A percentile compares a stretch with the other conserved stretches of the same genome.
Conservation (phyloP, 805 yeast genomes). For the Yamadazyma akitaensis region DNA sequence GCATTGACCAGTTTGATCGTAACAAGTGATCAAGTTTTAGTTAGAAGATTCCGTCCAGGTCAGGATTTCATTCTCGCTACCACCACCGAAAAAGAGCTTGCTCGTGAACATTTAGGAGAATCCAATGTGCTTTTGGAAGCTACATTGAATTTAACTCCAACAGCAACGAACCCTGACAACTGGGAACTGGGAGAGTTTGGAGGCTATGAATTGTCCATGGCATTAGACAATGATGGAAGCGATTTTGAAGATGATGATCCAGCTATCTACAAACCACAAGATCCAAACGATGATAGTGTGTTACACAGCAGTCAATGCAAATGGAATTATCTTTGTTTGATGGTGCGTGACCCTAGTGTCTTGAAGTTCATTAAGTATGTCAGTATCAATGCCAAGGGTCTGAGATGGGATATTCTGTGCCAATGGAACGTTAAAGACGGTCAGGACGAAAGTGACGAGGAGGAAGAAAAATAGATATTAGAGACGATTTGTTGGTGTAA, state of each 20-base stretch:
- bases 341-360: slow-evolving; percentile 81
- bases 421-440: slow-evolving; percentile 70
- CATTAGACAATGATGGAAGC: slow-evolving; percentile 46
- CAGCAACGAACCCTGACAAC: slow-evolving; percentile 48
- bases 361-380: slow-evolving; percentile 91
- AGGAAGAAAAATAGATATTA: slow-evolving; percentile 1
- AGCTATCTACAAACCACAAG: slow-evolving; percentile 63
- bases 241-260: slow-evolving; percentile 65
- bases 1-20: slow-evolving; percentile 60
- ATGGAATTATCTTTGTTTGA: slow-evolving; percentile 77
- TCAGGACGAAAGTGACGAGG: slow-evolving; percentile 16
- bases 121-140: slow-evolving; percentile 63
- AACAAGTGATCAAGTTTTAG: slow-evolving; percentile 61
- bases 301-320: slow-evolving; percentile 74
- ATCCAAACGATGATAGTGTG: slow-evolving; percentile 67
- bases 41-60: slow-evolving; percentile 93
- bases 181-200: slow-evolving; percentile 93
- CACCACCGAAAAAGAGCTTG: slow-evolving; percentile 39
- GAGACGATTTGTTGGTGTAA: too few species aligned
- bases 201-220: slow-evolving; percentile 91
- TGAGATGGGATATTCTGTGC: slow-evolving; percentile 85
- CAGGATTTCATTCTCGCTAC: slow-evolving; percentile 92
- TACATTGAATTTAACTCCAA: slow-evolving; percentile 77
- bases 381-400: slow-evolving; percentile 80
- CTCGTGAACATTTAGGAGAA: slow-evolving; percentile 34